phyloP scores from a whole-genome alignment of 2,329 filamentous ascomycete species.

The Coniochaeta prunicola region DNA sequence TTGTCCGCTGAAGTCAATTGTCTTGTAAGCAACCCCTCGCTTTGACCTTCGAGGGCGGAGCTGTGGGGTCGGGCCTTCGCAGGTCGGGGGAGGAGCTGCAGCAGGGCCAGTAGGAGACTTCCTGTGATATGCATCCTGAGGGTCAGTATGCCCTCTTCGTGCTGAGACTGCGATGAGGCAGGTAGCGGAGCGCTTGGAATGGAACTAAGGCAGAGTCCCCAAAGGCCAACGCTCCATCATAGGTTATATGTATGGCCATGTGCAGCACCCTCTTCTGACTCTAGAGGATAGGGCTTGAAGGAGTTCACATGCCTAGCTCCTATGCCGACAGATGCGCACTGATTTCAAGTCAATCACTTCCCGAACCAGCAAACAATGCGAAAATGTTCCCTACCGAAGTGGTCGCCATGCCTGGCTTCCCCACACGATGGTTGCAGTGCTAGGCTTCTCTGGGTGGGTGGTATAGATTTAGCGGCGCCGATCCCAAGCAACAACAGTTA shows the following conservation, averaged over 20 bases:
- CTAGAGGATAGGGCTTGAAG: background rate
- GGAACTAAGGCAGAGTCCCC: background rate
- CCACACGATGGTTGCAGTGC: background rate
- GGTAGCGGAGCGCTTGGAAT: background rate
- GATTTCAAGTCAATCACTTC: background rate
- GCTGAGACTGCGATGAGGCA: background rate
- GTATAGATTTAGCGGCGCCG: background rate
- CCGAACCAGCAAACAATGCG: background rate
- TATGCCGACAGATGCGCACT: background rate
- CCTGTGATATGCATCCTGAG: background rate
- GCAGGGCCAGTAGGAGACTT: background rate
- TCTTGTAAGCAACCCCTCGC: background rate
- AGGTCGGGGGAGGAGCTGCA: background rate
- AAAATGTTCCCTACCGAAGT: background rate
- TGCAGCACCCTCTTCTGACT: background rate
- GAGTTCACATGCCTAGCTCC: background rate
- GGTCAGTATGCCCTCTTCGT: background rate
- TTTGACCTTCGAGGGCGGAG: background rate
- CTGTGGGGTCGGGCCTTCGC: background rate
- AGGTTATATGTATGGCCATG: background rate
- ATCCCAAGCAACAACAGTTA: background rate
- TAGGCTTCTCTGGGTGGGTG: background rate
- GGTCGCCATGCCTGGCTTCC: background rate
- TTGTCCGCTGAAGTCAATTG: background rate
- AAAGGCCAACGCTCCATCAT: background rate